phyloP scores from a whole-genome alignment of 768 basidiomycete species.

The Lentinula sp. region DNA sequence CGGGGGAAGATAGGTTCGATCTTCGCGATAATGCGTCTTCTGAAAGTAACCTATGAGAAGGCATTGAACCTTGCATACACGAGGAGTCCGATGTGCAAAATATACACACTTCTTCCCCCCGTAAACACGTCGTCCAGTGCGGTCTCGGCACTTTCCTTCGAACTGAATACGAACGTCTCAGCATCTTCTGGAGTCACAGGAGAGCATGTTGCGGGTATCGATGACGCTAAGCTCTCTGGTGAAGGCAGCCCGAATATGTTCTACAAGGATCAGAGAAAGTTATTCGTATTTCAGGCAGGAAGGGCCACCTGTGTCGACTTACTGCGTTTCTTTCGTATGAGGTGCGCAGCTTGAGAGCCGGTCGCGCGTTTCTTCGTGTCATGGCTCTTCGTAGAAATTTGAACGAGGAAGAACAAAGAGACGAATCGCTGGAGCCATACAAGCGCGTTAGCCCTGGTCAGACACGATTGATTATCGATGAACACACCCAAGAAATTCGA shows the following conservation, averaged over 20 bases:
- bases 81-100: neutral
- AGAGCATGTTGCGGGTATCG: slow-evolving; percentile 6
- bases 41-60: neutral
- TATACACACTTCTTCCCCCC: neutral
- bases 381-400: neutral
- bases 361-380: neutral
- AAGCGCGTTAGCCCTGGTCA: neutral
- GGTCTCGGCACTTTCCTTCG: neutral
- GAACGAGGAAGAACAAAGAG: neutral
- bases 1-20: slow-evolving; percentile 5
- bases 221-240: slow-evolving; percentile 1
- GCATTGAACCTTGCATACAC: neutral
- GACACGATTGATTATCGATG: neutral
- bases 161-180: neutral
- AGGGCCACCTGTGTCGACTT: neutral
- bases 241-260: neutral
- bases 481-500: neutral
- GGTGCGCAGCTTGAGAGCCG: neutral
- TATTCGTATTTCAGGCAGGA: neutral
- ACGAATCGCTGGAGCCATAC: neutral
- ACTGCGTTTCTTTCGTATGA: neutral
- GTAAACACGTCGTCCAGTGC: neutral
- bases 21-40: neutral
- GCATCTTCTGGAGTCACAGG: slow-evolving; percentile 1
- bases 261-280: neutral